Conservation (phyloP, 2,329 filamentous ascomycete species). For the Microsporum canis region DNA sequence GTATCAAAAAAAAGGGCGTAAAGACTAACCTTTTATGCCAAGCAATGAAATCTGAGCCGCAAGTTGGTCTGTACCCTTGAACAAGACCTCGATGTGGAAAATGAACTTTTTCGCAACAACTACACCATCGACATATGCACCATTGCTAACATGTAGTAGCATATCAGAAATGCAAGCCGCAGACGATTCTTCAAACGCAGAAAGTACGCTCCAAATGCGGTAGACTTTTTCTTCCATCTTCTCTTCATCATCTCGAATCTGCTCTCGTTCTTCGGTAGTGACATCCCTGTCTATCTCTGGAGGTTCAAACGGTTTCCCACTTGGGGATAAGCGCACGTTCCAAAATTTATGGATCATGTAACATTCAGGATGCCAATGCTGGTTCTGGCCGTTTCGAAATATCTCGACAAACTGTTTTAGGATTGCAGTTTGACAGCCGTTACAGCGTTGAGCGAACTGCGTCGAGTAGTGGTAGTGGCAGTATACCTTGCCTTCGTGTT, state of each 20-base stretch:
- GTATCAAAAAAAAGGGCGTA: neutral
- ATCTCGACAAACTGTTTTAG: slow-evolving; percentile 99
- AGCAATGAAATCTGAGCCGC: slow-evolving; percentile 59
- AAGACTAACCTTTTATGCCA: slow-evolving; percentile 56
- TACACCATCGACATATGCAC: slow-evolving; percentile 88
- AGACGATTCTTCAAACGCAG: slow-evolving; percentile 93
- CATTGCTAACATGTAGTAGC: slow-evolving; percentile 96
- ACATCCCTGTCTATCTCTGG: slow-evolving; percentile 43
- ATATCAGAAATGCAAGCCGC: slow-evolving; percentile 98
- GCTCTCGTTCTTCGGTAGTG: slow-evolving; percentile 57
- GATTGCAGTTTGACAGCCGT: slow-evolving; percentile 93
- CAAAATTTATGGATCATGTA: slow-evolving; percentile 99
- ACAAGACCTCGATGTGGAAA: slow-evolving; percentile 85
- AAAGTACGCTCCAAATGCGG: slow-evolving; percentile 94
- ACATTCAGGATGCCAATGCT: slow-evolving; percentile 98
- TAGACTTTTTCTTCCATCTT: slow-evolving; percentile 96
- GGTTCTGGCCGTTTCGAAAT: slow-evolving; percentile 92
- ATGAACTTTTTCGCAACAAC: slow-evolving; percentile 94
- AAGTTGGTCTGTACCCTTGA: slow-evolving; percentile 74
- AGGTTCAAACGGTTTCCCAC: slow-evolving; percentile 41
- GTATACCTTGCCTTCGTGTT: slow-evolving; percentile 91
- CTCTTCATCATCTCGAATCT: slow-evolving; percentile 76
- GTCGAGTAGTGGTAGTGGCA: slow-evolving; percentile 99
- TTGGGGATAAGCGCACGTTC: slow-evolving; percentile 76
- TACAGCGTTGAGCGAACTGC: slow-evolving; percentile 89